Base-by-base conservation (phyloP, 257 asterid genomes). In the Nicotiana sylvestris region DNA sequence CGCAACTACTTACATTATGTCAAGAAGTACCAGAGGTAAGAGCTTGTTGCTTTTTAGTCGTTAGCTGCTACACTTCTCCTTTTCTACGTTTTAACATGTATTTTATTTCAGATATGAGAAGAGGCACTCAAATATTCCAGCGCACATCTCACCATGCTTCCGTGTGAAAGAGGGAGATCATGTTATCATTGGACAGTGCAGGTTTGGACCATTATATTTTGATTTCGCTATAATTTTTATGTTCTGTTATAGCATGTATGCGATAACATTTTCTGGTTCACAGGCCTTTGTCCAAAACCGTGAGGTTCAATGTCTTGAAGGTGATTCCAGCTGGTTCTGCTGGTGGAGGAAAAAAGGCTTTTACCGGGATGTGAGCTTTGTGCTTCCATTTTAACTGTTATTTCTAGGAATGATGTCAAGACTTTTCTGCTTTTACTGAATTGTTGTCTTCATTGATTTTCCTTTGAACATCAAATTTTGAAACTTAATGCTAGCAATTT, bases 81-180 rank as follows among this genome's bases (percentile, higher is more conserved):
- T 29, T 25, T 25, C 33, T 9, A 1, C 3, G 32, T 77, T 60
- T 35, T 43, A 76, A 4, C 56, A 62, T 37, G 27, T 27, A 0
- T 12, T 1, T 10, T 69, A 55, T 70, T 81, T n/a, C 77, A 88
- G 91, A 37, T 88, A 88, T 16, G 91, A 87, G 77, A 88, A 88
- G 82, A 87, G 90, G 78, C 91, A 88, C 53, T 88, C 90, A 2
- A 88, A 88, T 30, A 88, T 85, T 29, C 86, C 91, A n/a, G 91
- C 90, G 0, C 91, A 88, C 83, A 69, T 88, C 67, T 82, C 90
- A 87, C 46, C 88, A 76, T 83, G 85, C 57, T 83, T 88, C 88
- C 87, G 88, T 25, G 90, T 88, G 85, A 88, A 85, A 82, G 91
- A 88, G 82, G 91, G 88, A 12, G 89, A 88, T 77, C 86, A 86